These are phyloP conservation scores for Nakazawaea peltata DNA, from an alignment of 805 yeast species.

Conservation along the genomic window DNA sequence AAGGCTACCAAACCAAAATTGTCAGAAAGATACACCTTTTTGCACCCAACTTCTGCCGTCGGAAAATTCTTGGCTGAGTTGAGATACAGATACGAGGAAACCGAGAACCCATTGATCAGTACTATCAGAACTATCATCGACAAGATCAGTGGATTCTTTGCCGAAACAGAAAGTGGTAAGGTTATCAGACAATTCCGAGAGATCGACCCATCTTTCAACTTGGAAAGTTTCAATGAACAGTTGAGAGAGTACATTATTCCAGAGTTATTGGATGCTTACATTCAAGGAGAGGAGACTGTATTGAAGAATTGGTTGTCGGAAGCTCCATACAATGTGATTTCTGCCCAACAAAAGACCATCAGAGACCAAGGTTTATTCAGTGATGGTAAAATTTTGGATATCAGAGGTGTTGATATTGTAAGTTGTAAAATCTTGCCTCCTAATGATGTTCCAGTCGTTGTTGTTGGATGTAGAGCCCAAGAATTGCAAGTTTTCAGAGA, in stretches of 20 bases:
- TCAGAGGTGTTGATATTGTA: slow-evolving; percentile 89
- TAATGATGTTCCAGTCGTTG: slow-evolving; percentile 85
- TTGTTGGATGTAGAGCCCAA: slow-evolving; percentile 93
- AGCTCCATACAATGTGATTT: slow-evolving; percentile 93
- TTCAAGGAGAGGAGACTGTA: slow-evolving; percentile 78
- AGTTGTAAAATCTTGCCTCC: slow-evolving; percentile 86
- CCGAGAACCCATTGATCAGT: slow-evolving; percentile 85
- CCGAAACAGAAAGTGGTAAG: slow-evolving; percentile 93
- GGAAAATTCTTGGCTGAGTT: slow-evolving; percentile 58
- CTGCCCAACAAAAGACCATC: slow-evolving; percentile 87
- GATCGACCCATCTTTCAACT: slow-evolving; percentile 84
- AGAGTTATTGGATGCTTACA: slow-evolving; percentile 91
- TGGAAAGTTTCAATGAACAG: slow-evolving; percentile 71
- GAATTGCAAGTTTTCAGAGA: slow-evolving; percentile 87
- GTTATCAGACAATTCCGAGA: slow-evolving; percentile 80
- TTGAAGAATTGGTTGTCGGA: slow-evolving; percentile 91
- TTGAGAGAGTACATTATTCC: slow-evolving; percentile 91
- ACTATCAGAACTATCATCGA: slow-evolving; percentile 71
- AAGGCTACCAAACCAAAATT: slow-evolving; percentile 65
- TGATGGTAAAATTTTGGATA: slow-evolving; percentile 87
- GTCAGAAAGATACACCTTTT: slow-evolving; percentile 58
- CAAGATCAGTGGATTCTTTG: slow-evolving; percentile 80
- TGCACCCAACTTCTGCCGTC: slow-evolving; percentile 57
- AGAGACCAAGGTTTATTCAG: slow-evolving; percentile 86
- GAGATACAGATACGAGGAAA: slow-evolving; percentile 80